Conservation (phyloP, 805 yeast species). For the Barnettozyma wickerhamii region DNA sequence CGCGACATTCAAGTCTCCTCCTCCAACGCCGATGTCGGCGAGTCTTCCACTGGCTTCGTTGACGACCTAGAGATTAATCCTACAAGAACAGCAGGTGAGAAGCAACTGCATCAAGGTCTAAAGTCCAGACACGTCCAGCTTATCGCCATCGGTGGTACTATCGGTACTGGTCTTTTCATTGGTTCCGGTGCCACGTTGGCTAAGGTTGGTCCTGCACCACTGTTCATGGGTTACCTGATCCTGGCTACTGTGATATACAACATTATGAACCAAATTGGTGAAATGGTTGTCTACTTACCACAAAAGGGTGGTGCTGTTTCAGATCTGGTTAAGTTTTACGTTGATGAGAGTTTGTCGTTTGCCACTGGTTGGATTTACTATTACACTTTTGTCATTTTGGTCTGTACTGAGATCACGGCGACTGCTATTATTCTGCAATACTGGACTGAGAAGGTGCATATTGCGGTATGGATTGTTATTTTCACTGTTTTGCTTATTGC, state of each 20-base stretch:
- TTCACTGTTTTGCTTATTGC: conserved; percentile 43
- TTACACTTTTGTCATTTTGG: conserved; percentile 22
- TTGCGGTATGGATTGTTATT: conserved; percentile 57
- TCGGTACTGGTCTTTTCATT: conserved; percentile 82
- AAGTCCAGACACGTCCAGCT: conserved; percentile 70
- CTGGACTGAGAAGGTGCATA: conserved; percentile 60
- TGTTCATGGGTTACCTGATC: conserved; percentile 56
- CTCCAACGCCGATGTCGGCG: conserved; percentile 15
- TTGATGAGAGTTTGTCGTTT: conserved; percentile 25
- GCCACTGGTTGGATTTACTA: conserved; percentile 29
- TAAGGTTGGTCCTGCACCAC: conserved; percentile 70
- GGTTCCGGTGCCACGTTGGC: conserved; percentile 62
- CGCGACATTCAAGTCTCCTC: conserved; percentile 4
- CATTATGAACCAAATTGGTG: conserved; percentile 63
- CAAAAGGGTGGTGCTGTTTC: conserved; percentile 63
- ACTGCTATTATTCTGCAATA: conserved; percentile 47
- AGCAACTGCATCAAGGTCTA: conserved; percentile 28
- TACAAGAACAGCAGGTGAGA: conserved; percentile 3
- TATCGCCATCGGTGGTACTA: conserved; percentile 81
- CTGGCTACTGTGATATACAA: conserved; percentile 62
- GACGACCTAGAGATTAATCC: conserved; percentile 21
- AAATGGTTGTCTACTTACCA: conserved; percentile 60
- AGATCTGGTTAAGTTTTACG: conserved; percentile 53
- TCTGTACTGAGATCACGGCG: conserved; percentile 49
- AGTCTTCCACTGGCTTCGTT: conserved; percentile 22